These are phyloP conservation scores for Xylaria venustula DNA, from an alignment of 495 filamentous ascomycete species.

Conservation along the genomic window DNA sequence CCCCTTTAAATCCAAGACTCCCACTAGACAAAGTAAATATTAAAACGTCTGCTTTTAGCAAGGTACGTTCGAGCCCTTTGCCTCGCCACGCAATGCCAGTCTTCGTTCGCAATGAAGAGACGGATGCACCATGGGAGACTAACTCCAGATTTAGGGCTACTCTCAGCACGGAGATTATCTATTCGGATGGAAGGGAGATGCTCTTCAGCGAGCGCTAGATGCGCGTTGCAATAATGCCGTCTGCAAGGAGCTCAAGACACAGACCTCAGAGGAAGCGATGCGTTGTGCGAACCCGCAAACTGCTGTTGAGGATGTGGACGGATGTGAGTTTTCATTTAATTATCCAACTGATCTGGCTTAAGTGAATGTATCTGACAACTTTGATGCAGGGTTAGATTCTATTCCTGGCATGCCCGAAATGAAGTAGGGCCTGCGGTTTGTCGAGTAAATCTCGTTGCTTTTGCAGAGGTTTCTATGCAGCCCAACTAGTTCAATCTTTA, in stretches of 20 bases:
- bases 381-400: background rate
- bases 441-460: too few relatives aligned
- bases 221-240: slow-evolving; percentile 33
- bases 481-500: too few relatives aligned
- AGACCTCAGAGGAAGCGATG: slow-evolving; percentile 31
- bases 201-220: slow-evolving; percentile 36
- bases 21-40: too few relatives aligned
- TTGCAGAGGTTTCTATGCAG: too few relatives aligned
- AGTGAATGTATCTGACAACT: background rate
- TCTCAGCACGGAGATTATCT: slow-evolving; percentile 39
- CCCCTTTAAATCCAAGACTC: background rate
- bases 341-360: background rate
- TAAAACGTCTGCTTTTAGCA: too few relatives aligned
- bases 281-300: slow-evolving; percentile 36
- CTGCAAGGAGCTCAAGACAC: slow-evolving; percentile 32
- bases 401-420: background rate
- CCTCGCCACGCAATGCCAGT: too few relatives aligned
- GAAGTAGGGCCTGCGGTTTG: too few relatives aligned
- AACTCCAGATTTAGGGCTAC: too few relatives aligned
- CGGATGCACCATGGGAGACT: too few relatives aligned
- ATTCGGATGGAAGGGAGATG: slow-evolving; percentile 33
- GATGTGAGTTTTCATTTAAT: slow-evolving; percentile 25
- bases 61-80: too few relatives aligned
- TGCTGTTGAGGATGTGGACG: slow-evolving; percentile 33
- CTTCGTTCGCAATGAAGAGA: too few relatives aligned